A percentile compares a stretch with the other conserved stretches of the same genome.
phyloP scores from a whole-genome alignment of 345 rosid species.

The Gossypium mustelinum region DNA sequence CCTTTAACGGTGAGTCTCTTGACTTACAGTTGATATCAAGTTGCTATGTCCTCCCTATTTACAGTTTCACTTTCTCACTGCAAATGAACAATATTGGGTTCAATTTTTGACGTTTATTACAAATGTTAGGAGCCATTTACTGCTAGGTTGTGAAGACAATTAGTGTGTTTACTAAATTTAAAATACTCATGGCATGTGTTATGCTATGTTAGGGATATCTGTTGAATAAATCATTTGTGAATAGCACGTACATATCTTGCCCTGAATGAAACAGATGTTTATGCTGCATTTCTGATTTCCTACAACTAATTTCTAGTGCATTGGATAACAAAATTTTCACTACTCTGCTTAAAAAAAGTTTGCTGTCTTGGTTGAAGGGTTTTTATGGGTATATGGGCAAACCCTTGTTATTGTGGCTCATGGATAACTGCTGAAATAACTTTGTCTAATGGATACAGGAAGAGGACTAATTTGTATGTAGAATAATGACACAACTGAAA shows the following conservation, averaged over 20 bases:
- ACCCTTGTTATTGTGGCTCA: background rate
- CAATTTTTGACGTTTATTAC: background rate
- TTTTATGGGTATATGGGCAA: background rate
- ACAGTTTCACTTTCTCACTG: background rate
- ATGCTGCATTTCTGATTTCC: background rate
- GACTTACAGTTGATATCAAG: background rate
- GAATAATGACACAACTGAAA: background rate
- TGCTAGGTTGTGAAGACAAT: background rate
- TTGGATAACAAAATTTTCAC: background rate
- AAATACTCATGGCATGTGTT: background rate
- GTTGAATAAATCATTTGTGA: background rate
- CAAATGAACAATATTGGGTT: background rate
- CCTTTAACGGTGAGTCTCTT: conserved; percentile 49
- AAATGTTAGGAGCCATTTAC: background rate
- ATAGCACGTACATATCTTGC: background rate
- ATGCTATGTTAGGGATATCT: background rate
- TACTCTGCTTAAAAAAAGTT: background rate
- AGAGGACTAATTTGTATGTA: background rate
- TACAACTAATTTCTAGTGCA: background rate
- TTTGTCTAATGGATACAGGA: background rate
- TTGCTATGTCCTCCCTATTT: background rate
- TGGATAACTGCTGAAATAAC: background rate
- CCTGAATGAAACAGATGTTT: conserved; percentile 5
- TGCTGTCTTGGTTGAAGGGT: background rate
- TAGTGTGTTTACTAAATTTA: background rate